Evolutionary conservation across 108 stramenopile species (phyloP).

Genomic region (Fragilaria crotonensis): DNA sequence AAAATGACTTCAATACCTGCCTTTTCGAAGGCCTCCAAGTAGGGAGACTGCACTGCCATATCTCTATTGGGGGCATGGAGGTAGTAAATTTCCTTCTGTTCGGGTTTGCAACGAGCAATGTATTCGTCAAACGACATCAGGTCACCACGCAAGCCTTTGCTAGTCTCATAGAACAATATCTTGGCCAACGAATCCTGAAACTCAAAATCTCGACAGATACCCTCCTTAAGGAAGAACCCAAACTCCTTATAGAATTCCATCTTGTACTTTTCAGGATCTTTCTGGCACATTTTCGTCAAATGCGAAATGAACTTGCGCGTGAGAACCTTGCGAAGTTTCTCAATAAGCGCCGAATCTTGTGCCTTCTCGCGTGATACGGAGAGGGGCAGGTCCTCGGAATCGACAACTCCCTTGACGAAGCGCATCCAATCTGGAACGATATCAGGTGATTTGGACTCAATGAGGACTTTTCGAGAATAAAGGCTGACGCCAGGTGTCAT

Average conservation of each 20-base stretch:
- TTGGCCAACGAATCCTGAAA: slow-evolving; percentile 87
- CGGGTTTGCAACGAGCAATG: slow-evolving; percentile 82
- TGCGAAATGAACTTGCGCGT: slow-evolving; percentile 84
- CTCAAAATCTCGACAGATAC: slow-evolving; percentile 85
- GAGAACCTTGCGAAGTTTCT: slow-evolving; percentile 82
- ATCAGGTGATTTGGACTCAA: slow-evolving; percentile 86
- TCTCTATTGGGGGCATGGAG: slow-evolving; percentile 91
- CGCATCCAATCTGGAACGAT: slow-evolving; percentile 98
- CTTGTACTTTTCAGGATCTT: slow-evolving; percentile 85
- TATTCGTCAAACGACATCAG: slow-evolving; percentile 94
- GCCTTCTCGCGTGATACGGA: slow-evolving; percentile 94
- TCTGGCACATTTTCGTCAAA: slow-evolving; percentile 77
- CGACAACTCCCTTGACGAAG: slow-evolving; percentile 94
- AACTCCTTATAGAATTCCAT: slow-evolving; percentile 91
- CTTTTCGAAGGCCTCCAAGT: slow-evolving; percentile 93
- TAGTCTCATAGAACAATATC: slow-evolving; percentile 92
- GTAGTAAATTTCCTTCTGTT: slow-evolving; percentile 98
- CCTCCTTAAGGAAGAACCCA: slow-evolving; percentile 96
- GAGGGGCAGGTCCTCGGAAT: slow-evolving; percentile 97
- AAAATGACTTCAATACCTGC: slow-evolving; percentile 89
- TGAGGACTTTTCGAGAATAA: slow-evolving; percentile 92
- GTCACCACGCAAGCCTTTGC: slow-evolving; percentile 68
- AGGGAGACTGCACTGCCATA: slow-evolving; percentile 89
- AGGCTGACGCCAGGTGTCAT: slow-evolving; percentile 95
- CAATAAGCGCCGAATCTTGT: slow-evolving; percentile 92